Evolutionary conservation across 2,329 filamentous ascomycete genomes (phyloP).

Genomic region (Claviceps arundinis): DNA sequence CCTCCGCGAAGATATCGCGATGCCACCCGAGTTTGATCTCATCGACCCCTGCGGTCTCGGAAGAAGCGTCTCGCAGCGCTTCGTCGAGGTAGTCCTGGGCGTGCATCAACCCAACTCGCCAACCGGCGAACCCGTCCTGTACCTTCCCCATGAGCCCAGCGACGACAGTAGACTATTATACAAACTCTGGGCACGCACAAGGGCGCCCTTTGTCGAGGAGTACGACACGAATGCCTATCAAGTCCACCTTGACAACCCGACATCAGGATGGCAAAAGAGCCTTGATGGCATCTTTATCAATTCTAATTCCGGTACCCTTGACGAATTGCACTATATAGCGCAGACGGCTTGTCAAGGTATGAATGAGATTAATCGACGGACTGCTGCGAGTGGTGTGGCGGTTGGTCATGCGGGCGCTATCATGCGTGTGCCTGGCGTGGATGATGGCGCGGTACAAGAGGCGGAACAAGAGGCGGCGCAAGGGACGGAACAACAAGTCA

Average conservation of each 20-base stretch:
- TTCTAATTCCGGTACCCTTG: constrained; percentile 28
- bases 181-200: constrained; percentile 14
- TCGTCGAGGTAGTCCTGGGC: constrained; percentile 31
- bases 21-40: constrained; percentile 23
- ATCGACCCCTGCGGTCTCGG: constrained; percentile 27
- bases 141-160: constrained; percentile 16
- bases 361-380: constrained; percentile 26
- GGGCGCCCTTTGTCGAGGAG: constrained; percentile 16
- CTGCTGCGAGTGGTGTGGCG: constrained; percentile 15
- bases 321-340: constrained; percentile 30
- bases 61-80: constrained; percentile 29
- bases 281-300: constrained; percentile 32
- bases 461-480: neutral
- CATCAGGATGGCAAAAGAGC: constrained; percentile 27
- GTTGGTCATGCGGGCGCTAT: constrained; percentile 20
- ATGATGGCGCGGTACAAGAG: constrained; percentile 5
- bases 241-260: constrained; percentile 23
- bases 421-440: constrained; percentile 5
- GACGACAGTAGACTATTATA: constrained; percentile 15
- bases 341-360: constrained; percentile 30
- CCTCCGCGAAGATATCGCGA: constrained; percentile 18
- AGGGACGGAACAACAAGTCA: neutral
- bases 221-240: constrained; percentile 25
- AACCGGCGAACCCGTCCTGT: constrained; percentile 21
- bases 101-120: constrained; percentile 23